Evolutionary conservation across 2,329 filamentous ascomycete species (phyloP), one percentile per base, ranked within the genome.

Genomic region (Alternaria burnsii): DNA sequence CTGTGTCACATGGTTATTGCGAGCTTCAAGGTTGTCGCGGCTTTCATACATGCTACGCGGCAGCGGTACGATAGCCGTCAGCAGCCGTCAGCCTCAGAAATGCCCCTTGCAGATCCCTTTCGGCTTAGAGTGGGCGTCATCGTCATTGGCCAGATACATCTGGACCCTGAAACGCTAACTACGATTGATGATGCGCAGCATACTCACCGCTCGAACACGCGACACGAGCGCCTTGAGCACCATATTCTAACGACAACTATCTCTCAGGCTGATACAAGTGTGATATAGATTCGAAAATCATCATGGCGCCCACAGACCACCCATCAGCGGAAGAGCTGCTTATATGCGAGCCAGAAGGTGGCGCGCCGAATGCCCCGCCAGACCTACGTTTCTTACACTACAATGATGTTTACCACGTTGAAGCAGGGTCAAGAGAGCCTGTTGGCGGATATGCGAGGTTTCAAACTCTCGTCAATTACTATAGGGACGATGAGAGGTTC

Each of bases 381-480:
- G 90, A 93, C 75, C 81, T 97, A 52, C 88, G 93, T n/a, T 80
- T 97, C 56, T 77, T 97, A 32, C 94, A 97, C 81, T 97, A 91
- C 84, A 97, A 97, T 79, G 93, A 97, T 80, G 93, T 97, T 61
- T 97, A 97, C 78, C 94, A 97, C 71, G 87, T 97, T 55, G 93
- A 97, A 78, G 70, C 85, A 47, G 83, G 84, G 2, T 93, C 91
- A 26, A 88, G 90, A 16, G 92, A 97, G 74, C 94, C 94, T 1
- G 88, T 93, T 2, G 94, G 94, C 28, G 94, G 94, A 18, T 86
- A 91, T 42, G 84, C 91, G 30, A 86, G 94, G 48, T 97, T 97
- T 80, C 89, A 95, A 76, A 90, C 89, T 4, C 81, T 95, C 26
- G 84, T 90, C 66, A 89, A 92, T 60, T 85, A 94, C 76, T 97